These are phyloP conservation scores for Pichia scutulata DNA, from an alignment of 805 yeast genomes.

Conservation along the genomic window DNA sequence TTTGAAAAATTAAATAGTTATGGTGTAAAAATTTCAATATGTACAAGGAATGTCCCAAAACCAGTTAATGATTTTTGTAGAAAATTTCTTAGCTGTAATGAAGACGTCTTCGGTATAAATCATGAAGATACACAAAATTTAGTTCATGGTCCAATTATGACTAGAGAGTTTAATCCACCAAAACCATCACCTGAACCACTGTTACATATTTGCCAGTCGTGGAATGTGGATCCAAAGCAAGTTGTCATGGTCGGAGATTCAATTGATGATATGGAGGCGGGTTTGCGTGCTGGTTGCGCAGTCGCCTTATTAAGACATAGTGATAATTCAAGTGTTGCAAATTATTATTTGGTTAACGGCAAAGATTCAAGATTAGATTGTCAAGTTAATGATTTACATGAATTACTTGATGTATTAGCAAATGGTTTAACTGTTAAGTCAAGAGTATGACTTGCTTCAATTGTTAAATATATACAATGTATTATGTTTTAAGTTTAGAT, in stretches of 20 bases:
- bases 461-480: neutral
- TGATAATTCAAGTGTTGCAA: conserved; percentile 38
- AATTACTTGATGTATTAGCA: conserved; percentile 30
- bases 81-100: conserved; percentile 32
- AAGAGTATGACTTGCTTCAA: neutral
- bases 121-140: neutral
- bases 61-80: conserved; percentile 49
- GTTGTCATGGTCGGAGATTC: conserved; percentile 72
- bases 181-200: conserved; percentile 64
- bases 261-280: conserved; percentile 59
- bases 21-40: conserved; percentile 42
- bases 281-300: conserved; percentile 53
- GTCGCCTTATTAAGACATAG: conserved; percentile 48
- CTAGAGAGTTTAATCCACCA: conserved; percentile 59
- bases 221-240: conserved; percentile 40
- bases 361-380: conserved; percentile 16
- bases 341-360: conserved; percentile 23
- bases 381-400: conserved; percentile 30
- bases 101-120: conserved; percentile 23
- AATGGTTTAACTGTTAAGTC: conserved; percentile 27
- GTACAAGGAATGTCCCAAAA: conserved; percentile 49
- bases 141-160: conserved; percentile 40
- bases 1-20: conserved; percentile 25
- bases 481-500: too few relatives aligned
- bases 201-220: conserved; percentile 40